Evolutionary conservation across 805 yeast genomes (phyloP), one percentile per base, ranked within the genome.

Genomic region (Barnettozyma wickerhamii): DNA sequence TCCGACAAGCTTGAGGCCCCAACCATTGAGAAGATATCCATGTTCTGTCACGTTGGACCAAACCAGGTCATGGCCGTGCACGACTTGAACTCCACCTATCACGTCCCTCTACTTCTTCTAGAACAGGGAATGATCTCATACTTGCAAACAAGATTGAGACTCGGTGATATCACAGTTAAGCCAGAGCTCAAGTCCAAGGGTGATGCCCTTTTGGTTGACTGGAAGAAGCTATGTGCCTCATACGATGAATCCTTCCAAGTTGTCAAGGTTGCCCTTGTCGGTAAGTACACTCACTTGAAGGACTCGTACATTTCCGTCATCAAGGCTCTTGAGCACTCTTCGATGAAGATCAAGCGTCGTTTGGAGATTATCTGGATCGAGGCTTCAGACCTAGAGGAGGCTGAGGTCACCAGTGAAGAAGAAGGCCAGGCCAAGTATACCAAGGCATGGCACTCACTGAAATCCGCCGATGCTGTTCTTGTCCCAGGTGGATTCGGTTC

Each of bases 21-120:
- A 50, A 89, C 96, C n/a, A 86, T 84, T 59, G 91, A 85, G 50
- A 93, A 93, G 69, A 91, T 93, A 59, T 93, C 97, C 45, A 93
- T 93, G 98, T 93, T 93, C 69, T 91, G 98, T 66, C 98, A 93
- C 60, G 99, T 93, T 53, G 97, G 96, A 23, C 86, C 95, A n/a
- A 89, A 91, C 43, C 98, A 95, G 71, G 98, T 93, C 35, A 75
- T 93, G 52, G 96, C 95, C 37, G 96, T 93, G 41, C 95, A 90
- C 60, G 99, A 93, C 65, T 95, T 93, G 54, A 86, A 85, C 70
- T 87, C 96, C 10, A 91, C 98, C 35, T 93, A 93, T 65, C 99
- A 93, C 62, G 98, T 93, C 55, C 99, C 99, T 35, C 72, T 93
- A 50, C 72, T 93, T 61, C 75, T 93, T 56, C 77, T 82, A 56